phyloP scores from a whole-genome alignment of 371 early-diverging fungal genomes.

The Mortierella sp. region DNA sequence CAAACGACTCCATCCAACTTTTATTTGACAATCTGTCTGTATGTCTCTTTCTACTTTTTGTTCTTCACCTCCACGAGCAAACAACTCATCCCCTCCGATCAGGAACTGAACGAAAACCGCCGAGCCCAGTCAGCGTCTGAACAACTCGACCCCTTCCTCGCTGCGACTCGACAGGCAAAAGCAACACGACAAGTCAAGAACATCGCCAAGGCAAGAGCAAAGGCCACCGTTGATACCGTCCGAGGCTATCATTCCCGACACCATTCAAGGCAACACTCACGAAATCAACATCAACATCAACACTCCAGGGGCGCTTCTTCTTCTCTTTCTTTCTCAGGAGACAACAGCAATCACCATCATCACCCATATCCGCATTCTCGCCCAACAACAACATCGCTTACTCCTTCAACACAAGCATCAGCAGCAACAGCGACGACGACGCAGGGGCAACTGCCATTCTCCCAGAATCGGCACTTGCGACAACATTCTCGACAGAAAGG shows the following conservation, averaged over 20 bases:
- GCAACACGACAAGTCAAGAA: conserved; percentile 31
- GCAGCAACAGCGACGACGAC: neutral
- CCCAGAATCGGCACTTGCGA: conserved; percentile 20
- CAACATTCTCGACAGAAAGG: conserved; percentile 27
- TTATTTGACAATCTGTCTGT: conserved; percentile 57
- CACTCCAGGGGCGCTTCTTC: conserved; percentile 23
- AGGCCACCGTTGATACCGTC: conserved; percentile 35
- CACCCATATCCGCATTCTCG: conserved; percentile 15
- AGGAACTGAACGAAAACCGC: conserved; percentile 35
- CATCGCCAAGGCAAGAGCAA: conserved; percentile 48
- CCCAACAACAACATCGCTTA: no score
- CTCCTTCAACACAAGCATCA: neutral
- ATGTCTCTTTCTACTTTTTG: conserved; percentile 57
- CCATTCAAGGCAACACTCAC: conserved; percentile 18
- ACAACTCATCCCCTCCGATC: conserved; percentile 32
- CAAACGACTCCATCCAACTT: conserved; percentile 47
- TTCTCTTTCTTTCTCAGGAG: conserved; percentile 14
- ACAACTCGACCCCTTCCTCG: conserved; percentile 52
- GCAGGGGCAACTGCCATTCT: no score
- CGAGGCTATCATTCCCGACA: conserved; percentile 28
- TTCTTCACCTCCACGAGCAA: conserved; percentile 40
- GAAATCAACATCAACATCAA: no score
- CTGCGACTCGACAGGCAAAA: conserved; percentile 44
- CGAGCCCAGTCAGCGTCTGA: conserved; percentile 46
- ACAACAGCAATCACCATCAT: no score